phyloP scores from a whole-genome alignment of 2,329 filamentous ascomycete genomes.

The Colletotrichum lentis region DNA sequence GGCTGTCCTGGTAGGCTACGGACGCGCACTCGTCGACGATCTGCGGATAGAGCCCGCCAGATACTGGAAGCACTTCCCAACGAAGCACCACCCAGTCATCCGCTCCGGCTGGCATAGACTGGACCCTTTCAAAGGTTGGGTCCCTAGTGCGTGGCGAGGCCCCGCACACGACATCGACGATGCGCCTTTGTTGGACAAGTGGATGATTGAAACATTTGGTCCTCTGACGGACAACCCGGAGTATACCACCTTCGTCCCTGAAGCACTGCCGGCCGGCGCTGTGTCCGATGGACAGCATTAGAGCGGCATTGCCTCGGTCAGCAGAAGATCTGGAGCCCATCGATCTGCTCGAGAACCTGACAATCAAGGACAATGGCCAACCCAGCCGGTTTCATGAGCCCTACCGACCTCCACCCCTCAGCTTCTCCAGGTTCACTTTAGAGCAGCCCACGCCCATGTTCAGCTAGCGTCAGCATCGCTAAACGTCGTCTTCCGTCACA shows the following conservation, averaged over 20 bases:
- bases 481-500: neutral
- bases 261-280: neutral
- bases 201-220: neutral
- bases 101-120: neutral
- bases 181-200: neutral
- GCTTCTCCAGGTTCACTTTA: neutral
- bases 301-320: neutral
- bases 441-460: neutral
- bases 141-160: neutral
- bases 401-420: neutral
- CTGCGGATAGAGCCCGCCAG: neutral
- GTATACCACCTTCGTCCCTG: neutral
- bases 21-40: neutral
- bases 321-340: neutral
- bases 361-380: neutral
- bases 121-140: neutral
- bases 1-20: conserved; percentile 1
- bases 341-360: neutral
- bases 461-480: neutral
- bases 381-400: neutral
- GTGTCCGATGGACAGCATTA: neutral
- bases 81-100: neutral
- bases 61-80: neutral
- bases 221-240: neutral
- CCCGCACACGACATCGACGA: neutral